These are phyloP conservation scores for Aquilaria sinensis DNA, from an alignment of 345 rosid species.

Conservation along the genomic window DNA sequence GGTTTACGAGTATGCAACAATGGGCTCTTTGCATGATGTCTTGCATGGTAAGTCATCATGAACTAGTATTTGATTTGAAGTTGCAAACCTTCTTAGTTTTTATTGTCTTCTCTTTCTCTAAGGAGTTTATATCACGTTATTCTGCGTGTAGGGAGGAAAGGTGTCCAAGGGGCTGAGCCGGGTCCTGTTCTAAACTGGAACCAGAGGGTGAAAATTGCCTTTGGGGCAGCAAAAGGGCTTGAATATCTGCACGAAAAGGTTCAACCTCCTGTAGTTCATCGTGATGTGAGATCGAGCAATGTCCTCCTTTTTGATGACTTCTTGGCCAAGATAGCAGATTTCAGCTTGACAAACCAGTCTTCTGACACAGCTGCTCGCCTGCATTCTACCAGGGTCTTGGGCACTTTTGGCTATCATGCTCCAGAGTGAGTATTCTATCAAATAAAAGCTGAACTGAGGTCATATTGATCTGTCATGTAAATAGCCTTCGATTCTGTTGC, in stretches of 20 bases:
- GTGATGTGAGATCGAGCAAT: slow-evolving; percentile 90
- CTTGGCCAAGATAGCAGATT: slow-evolving; percentile 76
- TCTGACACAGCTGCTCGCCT: slow-evolving; percentile 81
- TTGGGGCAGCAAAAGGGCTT: slow-evolving; percentile 80
- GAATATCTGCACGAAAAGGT: slow-evolving; percentile 85
- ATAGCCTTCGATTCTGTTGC: too few relatives aligned
- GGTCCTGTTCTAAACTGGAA: slow-evolving; percentile 80
- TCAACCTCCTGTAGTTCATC: slow-evolving; percentile 79
- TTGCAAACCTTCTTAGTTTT: background rate
- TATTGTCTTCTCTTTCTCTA: background rate
- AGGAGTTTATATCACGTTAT: too few relatives aligned
- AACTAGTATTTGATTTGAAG: too few relatives aligned
- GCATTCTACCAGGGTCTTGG: slow-evolving; percentile 86
- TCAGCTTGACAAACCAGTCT: slow-evolving; percentile 71
- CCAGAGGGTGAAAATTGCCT: slow-evolving; percentile 78
- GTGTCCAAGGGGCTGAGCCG: slow-evolving; percentile 84
- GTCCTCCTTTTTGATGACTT: slow-evolving; percentile 77
- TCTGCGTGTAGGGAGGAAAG: slow-evolving; percentile 60
- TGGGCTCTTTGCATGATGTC: slow-evolving; percentile 82
- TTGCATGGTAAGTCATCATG: slow-evolving; percentile 46
- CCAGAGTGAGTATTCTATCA: slow-evolving; percentile 51
- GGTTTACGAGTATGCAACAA: slow-evolving; percentile 61
- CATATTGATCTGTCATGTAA: too few relatives aligned
- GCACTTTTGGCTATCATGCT: slow-evolving; percentile 97
- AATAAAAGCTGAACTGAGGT: too few relatives aligned